Evolutionary conservation across 176 grass and related monocot genomes (phyloP).

Genomic region (Musa beccarii): DNA sequence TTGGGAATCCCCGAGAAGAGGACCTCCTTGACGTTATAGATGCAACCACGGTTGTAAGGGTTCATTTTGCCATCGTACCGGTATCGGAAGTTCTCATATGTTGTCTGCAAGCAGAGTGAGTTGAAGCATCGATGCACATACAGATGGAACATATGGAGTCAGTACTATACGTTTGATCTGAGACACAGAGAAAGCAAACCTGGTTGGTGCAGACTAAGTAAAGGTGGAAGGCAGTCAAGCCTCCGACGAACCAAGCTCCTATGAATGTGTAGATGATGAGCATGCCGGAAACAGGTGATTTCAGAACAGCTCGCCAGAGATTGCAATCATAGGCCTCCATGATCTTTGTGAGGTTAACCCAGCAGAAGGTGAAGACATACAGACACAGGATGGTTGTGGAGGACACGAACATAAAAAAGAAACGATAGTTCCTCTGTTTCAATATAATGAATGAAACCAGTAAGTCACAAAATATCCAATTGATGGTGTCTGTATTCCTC

Average conservation of each 20-base stretch:
- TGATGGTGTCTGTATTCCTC: background rate
- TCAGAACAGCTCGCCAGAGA: slow-evolving; percentile 28
- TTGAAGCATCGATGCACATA: background rate
- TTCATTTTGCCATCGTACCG: slow-evolving; percentile 74
- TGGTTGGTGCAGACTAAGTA: slow-evolving; percentile 37
- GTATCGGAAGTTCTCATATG: slow-evolving; percentile 96
- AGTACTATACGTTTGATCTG: no score
- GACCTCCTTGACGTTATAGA: slow-evolving; percentile 51
- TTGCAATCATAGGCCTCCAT: slow-evolving; percentile 22
- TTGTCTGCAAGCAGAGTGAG: slow-evolving; percentile 44
- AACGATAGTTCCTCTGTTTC: slow-evolving; percentile 40
- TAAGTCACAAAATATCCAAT: background rate
- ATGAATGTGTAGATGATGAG: slow-evolving; percentile 34
- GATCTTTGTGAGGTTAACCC: slow-evolving; percentile 24
- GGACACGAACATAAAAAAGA: slow-evolving; percentile 35
- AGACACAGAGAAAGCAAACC: slow-evolving; percentile 14
- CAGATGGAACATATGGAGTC: background rate
- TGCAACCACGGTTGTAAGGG: slow-evolving; percentile 63
- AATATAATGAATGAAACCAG: background rate
- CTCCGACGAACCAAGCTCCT: slow-evolving; percentile 36
- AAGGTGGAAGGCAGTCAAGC: slow-evolving; percentile 30
- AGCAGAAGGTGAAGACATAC: slow-evolving; percentile 28
- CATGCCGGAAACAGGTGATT: slow-evolving; percentile 27
- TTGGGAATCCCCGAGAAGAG: slow-evolving; percentile 52
- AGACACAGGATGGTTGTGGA: slow-evolving; percentile 29